Evolutionary conservation across 2,329 filamentous ascomycete genomes (phyloP), one percentile per base, ranked within the genome.

Genomic region (Fusarium globosum): DNA sequence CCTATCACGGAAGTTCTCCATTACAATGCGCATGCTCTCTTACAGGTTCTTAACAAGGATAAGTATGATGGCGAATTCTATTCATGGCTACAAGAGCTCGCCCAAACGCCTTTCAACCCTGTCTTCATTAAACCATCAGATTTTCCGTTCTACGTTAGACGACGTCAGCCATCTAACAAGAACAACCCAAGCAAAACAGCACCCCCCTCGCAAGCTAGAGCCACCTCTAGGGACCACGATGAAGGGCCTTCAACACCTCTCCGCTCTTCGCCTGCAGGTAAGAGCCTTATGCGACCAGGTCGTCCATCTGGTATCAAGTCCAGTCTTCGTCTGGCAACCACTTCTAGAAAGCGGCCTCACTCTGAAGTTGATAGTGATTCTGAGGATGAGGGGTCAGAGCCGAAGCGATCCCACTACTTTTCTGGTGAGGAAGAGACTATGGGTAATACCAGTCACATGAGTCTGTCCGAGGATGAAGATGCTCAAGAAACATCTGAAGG

Each of bases 221-320:
- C 35, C 13, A 18, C 69, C n/a, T 41, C 63, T 41, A 41, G 38
- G 20, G 43, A 28, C 46, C 43, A 39, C n/a, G 69, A 70, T 28
- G 70, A 75, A 18, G 70, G 73, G 26, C 20, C 63, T 46, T 61
- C 80, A 28, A 71, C 70, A 18, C 60, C 72, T 10, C 35, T 52
- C 16, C 77, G 78, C 10, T 72, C 71, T 4, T 75, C 75, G 5
- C 73, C 74, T 36, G 71, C 71, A 12, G 81, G 82, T 26, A 83
- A 83, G 61, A 72, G 77, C 23, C 80, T 82, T 38, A 82, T 80
- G 60, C 74, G 77, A 26, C 81, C 81, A 49, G 80, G 80, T 21
- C 84, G 84, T 16, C 80, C 77, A 18, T 80, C 82, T 20, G 85
- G 85, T 33, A 87, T 86, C 66, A 84, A 82, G 46, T 85, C 86